phyloP scores from a whole-genome alignment of 73 alveolate species.

The Symbiodinium pilosum region DNA sequence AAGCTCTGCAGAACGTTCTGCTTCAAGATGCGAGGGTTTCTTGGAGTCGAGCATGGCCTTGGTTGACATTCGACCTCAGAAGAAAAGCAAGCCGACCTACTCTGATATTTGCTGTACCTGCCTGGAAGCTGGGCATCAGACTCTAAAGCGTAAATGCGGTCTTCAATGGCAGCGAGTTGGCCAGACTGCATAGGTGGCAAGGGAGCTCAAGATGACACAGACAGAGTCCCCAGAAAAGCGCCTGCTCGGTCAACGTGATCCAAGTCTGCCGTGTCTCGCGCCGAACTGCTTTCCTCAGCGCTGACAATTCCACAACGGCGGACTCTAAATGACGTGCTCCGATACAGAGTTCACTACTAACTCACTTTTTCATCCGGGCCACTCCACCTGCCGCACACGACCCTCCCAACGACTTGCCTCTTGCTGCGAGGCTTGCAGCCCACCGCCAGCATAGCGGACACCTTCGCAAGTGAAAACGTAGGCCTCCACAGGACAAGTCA shows the following conservation, averaged over 20 bases:
- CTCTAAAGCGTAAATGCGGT: constrained; percentile 65
- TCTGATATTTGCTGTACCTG: background rate
- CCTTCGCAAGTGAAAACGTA: constrained; percentile 90
- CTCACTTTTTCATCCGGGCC: background rate
- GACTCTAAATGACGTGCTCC: background rate
- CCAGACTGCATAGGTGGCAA: constrained; percentile 8
- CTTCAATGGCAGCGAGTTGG: constrained; percentile 49
- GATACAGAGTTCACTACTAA: background rate
- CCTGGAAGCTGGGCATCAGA: background rate
- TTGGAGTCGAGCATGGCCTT: constrained; percentile 83
- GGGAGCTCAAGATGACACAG: background rate
- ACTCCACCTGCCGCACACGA: constrained; percentile 82
- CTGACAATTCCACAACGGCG: no score
- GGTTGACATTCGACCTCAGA: constrained; percentile 59
- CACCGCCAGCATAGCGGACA: constrained; percentile 92
- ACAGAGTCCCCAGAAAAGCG: background rate
- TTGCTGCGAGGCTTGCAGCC: constrained; percentile 49
- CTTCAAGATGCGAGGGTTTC: constrained; percentile 54
- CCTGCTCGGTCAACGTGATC: constrained; percentile 61
- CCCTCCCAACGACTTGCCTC: constrained; percentile 89
- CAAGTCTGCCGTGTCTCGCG: constrained; percentile 83
- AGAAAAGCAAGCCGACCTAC: background rate
- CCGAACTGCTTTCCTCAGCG: constrained; percentile 50
- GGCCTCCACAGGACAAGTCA: constrained; percentile 10
- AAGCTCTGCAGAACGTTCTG: no score